These are phyloP conservation scores for Triglochin maritima DNA, from an alignment of 106 monocot genomes.

Conservation along the genomic window DNA sequence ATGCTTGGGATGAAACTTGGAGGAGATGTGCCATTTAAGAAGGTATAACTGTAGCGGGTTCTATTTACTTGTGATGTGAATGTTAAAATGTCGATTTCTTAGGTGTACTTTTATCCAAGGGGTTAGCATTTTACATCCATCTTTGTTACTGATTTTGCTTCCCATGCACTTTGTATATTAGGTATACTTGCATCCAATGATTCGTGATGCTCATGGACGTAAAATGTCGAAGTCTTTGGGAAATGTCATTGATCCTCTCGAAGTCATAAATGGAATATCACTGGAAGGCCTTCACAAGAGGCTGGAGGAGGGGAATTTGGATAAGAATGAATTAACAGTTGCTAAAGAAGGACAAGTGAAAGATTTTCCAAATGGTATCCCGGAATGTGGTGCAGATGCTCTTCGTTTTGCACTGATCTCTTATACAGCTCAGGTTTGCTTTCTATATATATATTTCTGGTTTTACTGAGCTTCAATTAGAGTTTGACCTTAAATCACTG, in stretches of 20 bases:
- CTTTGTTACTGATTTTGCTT: too few species aligned
- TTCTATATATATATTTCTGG: too few species aligned
- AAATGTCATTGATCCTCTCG: slow-evolving; percentile 97
- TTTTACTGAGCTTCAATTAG: too few species aligned
- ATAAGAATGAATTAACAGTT: slow-evolving; percentile 50
- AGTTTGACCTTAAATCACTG: too few species aligned
- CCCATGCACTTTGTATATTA: too few species aligned
- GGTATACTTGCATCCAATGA: slow-evolving; percentile 99
- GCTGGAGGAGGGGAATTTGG: slow-evolving; percentile 85
- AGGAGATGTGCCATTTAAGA: slow-evolving; percentile 89
- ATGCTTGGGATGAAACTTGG: slow-evolving; percentile 98
- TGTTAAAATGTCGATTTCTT: too few species aligned
- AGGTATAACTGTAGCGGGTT: too few species aligned
- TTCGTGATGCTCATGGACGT: slow-evolving; percentile 99
- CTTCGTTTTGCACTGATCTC: slow-evolving; percentile 90
- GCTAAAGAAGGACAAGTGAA: slow-evolving; percentile 84
- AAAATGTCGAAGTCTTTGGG: slow-evolving; percentile 98
- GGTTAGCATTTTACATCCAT: too few species aligned
- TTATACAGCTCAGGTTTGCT: slow-evolving; percentile 85
- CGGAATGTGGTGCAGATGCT: slow-evolving; percentile 97
- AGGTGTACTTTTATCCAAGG: too few species aligned
- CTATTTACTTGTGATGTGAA: too few species aligned
- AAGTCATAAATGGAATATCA: slow-evolving; percentile 96
- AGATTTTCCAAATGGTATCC: slow-evolving; percentile 89
- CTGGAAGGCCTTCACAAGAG: slow-evolving; percentile 76